These are phyloP conservation scores for Globisporangium lucens DNA, from an alignment of 352 stramenopile species.

Conservation along the genomic window DNA sequence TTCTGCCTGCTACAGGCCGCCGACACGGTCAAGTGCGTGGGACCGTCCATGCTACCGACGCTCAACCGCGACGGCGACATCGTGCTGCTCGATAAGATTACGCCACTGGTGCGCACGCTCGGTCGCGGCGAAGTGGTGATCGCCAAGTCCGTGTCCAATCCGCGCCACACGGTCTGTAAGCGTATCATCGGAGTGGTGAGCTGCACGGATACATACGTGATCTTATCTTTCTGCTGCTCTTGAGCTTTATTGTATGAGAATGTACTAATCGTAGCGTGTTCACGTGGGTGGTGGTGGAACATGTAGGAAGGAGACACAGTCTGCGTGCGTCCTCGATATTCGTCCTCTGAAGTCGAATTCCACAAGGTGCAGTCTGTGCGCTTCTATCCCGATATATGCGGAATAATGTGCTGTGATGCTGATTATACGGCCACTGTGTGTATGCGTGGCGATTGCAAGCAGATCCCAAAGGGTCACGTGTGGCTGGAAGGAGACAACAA, in stretches of 20 bases:
- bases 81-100: slow-evolving; percentile 87
- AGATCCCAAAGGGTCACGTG: slow-evolving; percentile 90
- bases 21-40: slow-evolving; percentile 87
- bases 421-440: background rate
- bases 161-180: slow-evolving; percentile 87
- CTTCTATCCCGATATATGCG: background rate
- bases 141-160: slow-evolving; percentile 83
- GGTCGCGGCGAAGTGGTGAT: slow-evolving; percentile 86
- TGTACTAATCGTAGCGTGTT: background rate
- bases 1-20: slow-evolving; percentile 69
- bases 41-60: slow-evolving; percentile 89
- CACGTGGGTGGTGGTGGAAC: background rate
- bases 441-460: slow-evolving; percentile 3
- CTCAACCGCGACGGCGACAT: slow-evolving; percentile 89
- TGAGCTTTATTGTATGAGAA: background rate
- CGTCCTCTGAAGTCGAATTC: slow-evolving; percentile 70
- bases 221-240: background rate
- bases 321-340: slow-evolving; percentile 64
- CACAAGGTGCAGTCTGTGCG: slow-evolving; percentile 42
- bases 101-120: slow-evolving; percentile 59
- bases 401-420: background rate
- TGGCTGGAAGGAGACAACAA: slow-evolving; percentile 98
- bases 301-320: slow-evolving; percentile 74
- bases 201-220: background rate
- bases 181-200: slow-evolving; percentile 76